Percentiles rank a stretch among this genome's conserved stretches.
Conservation (phyloP, 768 basidiomycete species). For the Suillus weaverae region DNA sequence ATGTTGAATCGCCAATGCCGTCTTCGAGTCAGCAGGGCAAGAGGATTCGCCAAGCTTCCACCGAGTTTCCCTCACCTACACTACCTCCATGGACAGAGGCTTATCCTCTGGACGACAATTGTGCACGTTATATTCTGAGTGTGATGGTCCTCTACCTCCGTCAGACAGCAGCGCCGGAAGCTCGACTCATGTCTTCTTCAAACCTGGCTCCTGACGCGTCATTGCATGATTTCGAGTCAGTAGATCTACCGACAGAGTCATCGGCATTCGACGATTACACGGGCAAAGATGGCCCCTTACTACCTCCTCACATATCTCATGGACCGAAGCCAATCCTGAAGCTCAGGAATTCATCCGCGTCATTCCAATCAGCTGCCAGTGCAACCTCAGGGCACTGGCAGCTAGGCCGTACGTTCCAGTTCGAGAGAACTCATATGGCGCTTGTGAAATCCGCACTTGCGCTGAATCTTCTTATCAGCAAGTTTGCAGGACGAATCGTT, state of each 20-base stretch:
- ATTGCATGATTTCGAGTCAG: slow-evolving; percentile 71
- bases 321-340: slow-evolving; percentile 30
- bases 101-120: slow-evolving; percentile 74
- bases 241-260: slow-evolving; percentile 39
- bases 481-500: slow-evolving; percentile 76
- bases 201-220: slow-evolving; percentile 60
- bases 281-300: slow-evolving; percentile 19
- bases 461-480: slow-evolving; percentile 62
- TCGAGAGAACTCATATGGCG: slow-evolving; percentile 65
- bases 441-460: slow-evolving; percentile 54
- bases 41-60: slow-evolving; percentile 40
- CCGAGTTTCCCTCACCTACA: slow-evolving; percentile 37
- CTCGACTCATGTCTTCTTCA: slow-evolving; percentile 57
- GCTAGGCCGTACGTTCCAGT: slow-evolving; percentile 34
- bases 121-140: slow-evolving; percentile 78
- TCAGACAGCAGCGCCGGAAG: slow-evolving; percentile 60
- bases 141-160: slow-evolving; percentile 83
- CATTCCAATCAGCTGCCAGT: slow-evolving; percentile 41
- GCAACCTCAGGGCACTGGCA: slow-evolving; percentile 28
- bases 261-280: slow-evolving; percentile 20
- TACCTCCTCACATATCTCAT: slow-evolving; percentile 45
- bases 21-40: slow-evolving; percentile 27
- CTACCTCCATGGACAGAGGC: slow-evolving; percentile 59
- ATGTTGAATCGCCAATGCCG: slow-evolving; percentile 38
- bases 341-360: slow-evolving; percentile 40